phyloP scores from a whole-genome alignment of 768 basidiomycete genomes.

The Lentinula raphanica region DNA sequence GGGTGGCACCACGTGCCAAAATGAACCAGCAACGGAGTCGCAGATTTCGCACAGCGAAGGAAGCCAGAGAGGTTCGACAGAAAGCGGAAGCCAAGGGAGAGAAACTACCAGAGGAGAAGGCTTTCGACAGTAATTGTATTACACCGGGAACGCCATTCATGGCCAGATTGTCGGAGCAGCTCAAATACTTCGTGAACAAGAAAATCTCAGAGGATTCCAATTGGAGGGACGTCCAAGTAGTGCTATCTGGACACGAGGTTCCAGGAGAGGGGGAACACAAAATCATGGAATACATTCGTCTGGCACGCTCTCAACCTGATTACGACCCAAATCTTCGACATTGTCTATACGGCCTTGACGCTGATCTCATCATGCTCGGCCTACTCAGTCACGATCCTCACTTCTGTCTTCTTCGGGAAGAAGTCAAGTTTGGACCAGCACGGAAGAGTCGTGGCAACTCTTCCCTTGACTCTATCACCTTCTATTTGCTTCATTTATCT shows the following conservation, averaged over 20 bases:
- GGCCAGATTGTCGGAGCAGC: conserved; percentile 84
- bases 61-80: conserved; percentile 80
- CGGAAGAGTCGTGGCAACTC: conserved; percentile 63
- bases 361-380: conserved; percentile 97
- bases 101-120: conserved; percentile 86
- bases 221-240: conserved; percentile 89
- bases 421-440: conserved; percentile 93
- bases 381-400: conserved; percentile 97
- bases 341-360: conserved; percentile 97
- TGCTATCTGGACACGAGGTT: conserved; percentile 95
- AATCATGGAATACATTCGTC: conserved; percentile 98
- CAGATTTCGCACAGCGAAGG: conserved; percentile 91
- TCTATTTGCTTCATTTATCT: conserved; percentile 92
- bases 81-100: conserved; percentile 88
- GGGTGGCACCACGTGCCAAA: conserved; percentile 95
- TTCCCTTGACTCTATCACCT: conserved; percentile 73
- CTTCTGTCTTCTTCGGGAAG: conserved; percentile 94
- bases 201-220: conserved; percentile 96
- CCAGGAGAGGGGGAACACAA: conserved; percentile 99
- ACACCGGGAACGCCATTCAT: conserved; percentile 99
- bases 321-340: conserved; percentile 97
- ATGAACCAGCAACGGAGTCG: conserved; percentile 98
- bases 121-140: conserved; percentile 98
- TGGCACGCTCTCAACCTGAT: conserved; percentile 89
- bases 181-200: conserved; percentile 96